A percentile compares a stretch with the other conserved stretches of the same genome.
phyloP scores from a whole-genome alignment of 192 early-diverging fungal genomes.

The Cladochytrium replicatum region DNA sequence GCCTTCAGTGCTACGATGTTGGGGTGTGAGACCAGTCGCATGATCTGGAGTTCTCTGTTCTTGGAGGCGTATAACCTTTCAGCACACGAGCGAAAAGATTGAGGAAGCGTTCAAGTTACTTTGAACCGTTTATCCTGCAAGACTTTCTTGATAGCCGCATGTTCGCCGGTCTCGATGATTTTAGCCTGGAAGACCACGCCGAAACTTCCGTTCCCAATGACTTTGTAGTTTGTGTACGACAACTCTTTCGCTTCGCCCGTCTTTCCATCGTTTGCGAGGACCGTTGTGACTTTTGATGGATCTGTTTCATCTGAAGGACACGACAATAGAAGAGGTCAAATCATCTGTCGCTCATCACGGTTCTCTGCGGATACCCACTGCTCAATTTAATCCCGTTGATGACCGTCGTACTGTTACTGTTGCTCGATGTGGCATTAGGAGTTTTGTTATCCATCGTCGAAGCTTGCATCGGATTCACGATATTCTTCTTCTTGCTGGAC shows the following conservation, averaged over 20 bases:
- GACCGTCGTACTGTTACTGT: slow-evolving; percentile 18
- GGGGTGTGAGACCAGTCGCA: slow-evolving; percentile 83
- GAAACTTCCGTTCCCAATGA: slow-evolving; percentile 96
- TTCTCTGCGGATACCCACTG: slow-evolving; percentile 15
- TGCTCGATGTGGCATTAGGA: no score
- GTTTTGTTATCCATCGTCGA: slow-evolving; percentile 9
- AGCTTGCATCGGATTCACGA: slow-evolving; percentile 11
- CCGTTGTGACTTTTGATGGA: slow-evolving; percentile 30
- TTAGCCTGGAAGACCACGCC: slow-evolving; percentile 96
- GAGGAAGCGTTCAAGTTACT: slow-evolving; percentile 30
- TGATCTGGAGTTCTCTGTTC: slow-evolving; percentile 89
- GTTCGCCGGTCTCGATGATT: slow-evolving; percentile 65
- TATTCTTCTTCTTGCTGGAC: slow-evolving; percentile 16
- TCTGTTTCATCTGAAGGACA: slow-evolving; percentile 16
- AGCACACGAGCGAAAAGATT: not conserved
- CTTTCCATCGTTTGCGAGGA: slow-evolving; percentile 78
- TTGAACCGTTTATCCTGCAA: slow-evolving; percentile 98
- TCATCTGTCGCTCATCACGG: not conserved
- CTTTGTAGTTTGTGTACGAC: slow-evolving; percentile 82
- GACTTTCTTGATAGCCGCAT: slow-evolving; percentile 96
- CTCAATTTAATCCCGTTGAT: slow-evolving; percentile 46
- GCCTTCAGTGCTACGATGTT: slow-evolving; percentile 85
- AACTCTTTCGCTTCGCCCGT: slow-evolving; percentile 79
- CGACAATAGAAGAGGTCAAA: not conserved
- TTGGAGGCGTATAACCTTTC: slow-evolving; percentile 14